Evolutionary conservation across 2,329 filamentous ascomycete genomes (phyloP), one percentile per base, ranked within the genome.

Genomic region (Metarhizium guizhouense): DNA sequence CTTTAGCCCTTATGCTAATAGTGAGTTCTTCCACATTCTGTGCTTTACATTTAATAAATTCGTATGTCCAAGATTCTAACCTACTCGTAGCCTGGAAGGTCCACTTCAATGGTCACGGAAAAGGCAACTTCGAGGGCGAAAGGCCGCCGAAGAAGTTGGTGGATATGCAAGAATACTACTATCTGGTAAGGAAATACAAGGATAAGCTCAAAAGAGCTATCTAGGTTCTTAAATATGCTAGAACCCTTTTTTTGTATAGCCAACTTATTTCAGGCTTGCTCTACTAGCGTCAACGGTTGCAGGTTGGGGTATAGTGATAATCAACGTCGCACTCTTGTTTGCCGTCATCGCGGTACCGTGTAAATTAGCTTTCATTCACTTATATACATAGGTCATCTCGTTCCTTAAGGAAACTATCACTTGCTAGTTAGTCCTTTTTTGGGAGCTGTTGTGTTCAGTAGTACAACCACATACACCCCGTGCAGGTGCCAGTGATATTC

Each of bases 1-100:
- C 50, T 68, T 78, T 16, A 66, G 66, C 36, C 71, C 72, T 14
- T 73, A 77, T 57, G 70, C 73, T 2, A 76, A 70, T 57, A 76
- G 76, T 78, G 72, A 71, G 72, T 69, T 43, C 25, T 4, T 25
- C 25, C 25, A 25, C 25, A 25, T 4, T 25, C 25, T 25, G 25
- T 25, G 4, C 25, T 25, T 11, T 0, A 1, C 11, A 1, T 16
- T n/a, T 10, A 1, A 7, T 40, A 40, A 13, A 40, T 13, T 1
- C 5, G 32, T 34, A 34, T 34, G 32, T 3, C 20, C 8, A 11
- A 18, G 52, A 6, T 59, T 25, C 65, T 72, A 29, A 72, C 47
- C 1, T 0, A 14, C 38, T 16, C 8, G 56, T 10, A 66, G 64
- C 64, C 47, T 66, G 64, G 64, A 66, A 66, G 20, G 60, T 74